Base-by-base conservation (phyloP, 2,329 filamentous ascomycete species). In the Fusarium falciforme region DNA sequence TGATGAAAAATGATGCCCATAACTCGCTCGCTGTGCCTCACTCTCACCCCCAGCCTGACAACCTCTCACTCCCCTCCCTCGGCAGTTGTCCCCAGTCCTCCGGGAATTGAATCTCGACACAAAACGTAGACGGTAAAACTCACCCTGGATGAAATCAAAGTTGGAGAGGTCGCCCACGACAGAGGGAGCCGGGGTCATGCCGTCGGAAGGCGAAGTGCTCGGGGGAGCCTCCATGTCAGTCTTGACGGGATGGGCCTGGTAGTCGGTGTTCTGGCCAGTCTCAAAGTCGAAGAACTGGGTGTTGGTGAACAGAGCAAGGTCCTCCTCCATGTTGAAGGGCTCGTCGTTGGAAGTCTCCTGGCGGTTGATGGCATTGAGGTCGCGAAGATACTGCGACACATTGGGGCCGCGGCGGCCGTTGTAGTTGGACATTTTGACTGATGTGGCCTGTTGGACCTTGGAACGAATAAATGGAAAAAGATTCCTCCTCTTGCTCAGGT, bases 371-470 rank as follows among this genome's bases (percentile, higher is more conserved):
- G 91, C 90, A 86, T 98, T 98, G 79, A 98, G 88, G 77, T 95
- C 93, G 79, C 94, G 93, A 75, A 98, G 89, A 85, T 96, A 97
- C 80, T 95, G 93, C 80, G 94, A 95, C 84, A 98, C 93, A 83
- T 97, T 97, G 80, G 94, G 93, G 78, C 90, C 93, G 80, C 93
- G 91, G 72, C 94, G 93, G 80, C 92, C 92, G 83, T 89, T 91
- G 88, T 91, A 95, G 81, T 87, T 89, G 82, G 93, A 91, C 93
- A 95, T 95, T 67, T 66, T 76, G 72, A 38, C 35, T 31, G 9
- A 35, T 58, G 57, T 60, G 35, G 44, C 54, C 38, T 17, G 25
- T 29, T 29, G 47, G 25, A 52, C 47, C 17, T 52, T 64, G 22
- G 6, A 27, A 49, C 14, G 17, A 59, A 25, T 62, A 35, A 12